phyloP scores from a whole-genome alignment of 140 eudicot genomes.

The Stevia rebaudiana region DNA sequence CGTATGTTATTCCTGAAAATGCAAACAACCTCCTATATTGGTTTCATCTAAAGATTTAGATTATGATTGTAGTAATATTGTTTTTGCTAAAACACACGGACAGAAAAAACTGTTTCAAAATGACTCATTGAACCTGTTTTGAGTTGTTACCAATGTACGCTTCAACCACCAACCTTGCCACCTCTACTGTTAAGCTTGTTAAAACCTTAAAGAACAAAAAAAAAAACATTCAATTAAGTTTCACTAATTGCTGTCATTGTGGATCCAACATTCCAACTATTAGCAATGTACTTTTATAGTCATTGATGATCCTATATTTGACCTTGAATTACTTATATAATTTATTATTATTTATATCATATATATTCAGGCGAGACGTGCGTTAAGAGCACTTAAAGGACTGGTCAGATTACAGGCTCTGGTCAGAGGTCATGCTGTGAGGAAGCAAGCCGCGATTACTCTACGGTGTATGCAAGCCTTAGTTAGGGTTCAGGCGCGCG shows the following conservation, averaged over 20 bases:
- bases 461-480: slow-evolving; percentile 98
- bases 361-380: slow-evolving; percentile 78
- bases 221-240: neutral
- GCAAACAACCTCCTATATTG: neutral
- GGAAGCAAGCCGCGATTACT: slow-evolving; percentile 96
- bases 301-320: neutral
- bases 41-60: neutral
- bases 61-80: neutral
- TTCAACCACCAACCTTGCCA: neutral
- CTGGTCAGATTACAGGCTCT: slow-evolving; percentile 95
- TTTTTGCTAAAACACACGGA: too few species aligned
- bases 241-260: neutral
- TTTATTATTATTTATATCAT: too few species aligned
- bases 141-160: neutral
- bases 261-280: neutral
- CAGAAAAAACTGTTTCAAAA: too few species aligned
- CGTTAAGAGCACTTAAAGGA: slow-evolving; percentile 83
- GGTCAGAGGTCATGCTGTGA: slow-evolving; percentile 91
- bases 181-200: neutral
- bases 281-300: neutral
- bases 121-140: neutral
- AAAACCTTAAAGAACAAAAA: neutral
- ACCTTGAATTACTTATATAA: slow-evolving; percentile 17
- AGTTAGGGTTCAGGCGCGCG: slow-evolving; percentile 97
- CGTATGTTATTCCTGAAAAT: neutral